Conservation (phyloP, 1,284 basidiomycete species). For the Microbotryum violaceum region DNA sequence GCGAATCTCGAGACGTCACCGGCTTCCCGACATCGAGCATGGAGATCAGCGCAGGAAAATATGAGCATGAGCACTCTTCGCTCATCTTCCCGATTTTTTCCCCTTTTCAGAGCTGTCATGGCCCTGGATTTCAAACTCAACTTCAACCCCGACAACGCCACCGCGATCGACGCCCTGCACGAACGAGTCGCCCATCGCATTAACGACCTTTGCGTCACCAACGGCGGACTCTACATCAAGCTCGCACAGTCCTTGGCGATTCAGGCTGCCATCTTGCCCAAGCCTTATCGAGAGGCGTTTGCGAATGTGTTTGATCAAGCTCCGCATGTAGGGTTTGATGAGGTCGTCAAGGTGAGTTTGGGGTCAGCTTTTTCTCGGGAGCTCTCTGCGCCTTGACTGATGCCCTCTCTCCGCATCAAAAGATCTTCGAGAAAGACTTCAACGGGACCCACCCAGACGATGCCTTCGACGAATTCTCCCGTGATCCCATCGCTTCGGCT, state of each 20-base stretch:
- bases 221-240: conserved; percentile 84
- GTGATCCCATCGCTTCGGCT: conserved; percentile 67
- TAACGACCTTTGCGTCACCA: conserved; percentile 59
- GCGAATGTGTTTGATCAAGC: conserved; percentile 74
- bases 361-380: background rate
- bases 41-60: background rate
- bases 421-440: conserved; percentile 65
- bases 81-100: background rate
- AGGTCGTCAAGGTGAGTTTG: conserved; percentile 44
- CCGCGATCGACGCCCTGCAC: conserved; percentile 67
- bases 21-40: no score
- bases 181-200: conserved; percentile 71
- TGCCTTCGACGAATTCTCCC: conserved; percentile 68
- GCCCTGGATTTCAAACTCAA: conserved; percentile 76
- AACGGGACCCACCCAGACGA: conserved; percentile 55
- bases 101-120: conserved; percentile 51
- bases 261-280: conserved; percentile 72
- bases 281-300: conserved; percentile 66
- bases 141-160: conserved; percentile 57
- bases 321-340: conserved; percentile 66
- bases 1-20: no score
- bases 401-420: conserved; percentile 23
- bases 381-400: background rate
- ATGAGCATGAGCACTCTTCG: background rate
- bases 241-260: conserved; percentile 64